Evolutionary conservation across 1,139 yeast genomes (phyloP).

Genomic region (Candida tunisiensis): DNA sequence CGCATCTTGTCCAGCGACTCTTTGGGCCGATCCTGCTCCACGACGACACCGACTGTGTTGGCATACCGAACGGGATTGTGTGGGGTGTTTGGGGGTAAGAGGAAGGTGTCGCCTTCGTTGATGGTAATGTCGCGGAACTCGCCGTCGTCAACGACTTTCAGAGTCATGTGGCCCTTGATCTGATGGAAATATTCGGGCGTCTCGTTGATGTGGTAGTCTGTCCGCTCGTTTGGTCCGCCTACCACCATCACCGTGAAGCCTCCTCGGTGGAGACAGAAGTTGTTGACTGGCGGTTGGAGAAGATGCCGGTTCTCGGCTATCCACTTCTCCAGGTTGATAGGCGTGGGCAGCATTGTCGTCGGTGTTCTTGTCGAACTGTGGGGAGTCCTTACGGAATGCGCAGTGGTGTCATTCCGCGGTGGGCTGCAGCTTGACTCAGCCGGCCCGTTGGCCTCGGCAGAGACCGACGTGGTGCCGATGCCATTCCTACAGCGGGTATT

Average conservation of each 20-base stretch:
- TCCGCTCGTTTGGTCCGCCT: slow-evolving; percentile 89
- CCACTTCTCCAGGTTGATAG: slow-evolving; percentile 72
- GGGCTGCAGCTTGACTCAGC: no score
- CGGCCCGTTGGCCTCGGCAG: no score
- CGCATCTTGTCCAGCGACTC: slow-evolving; percentile 53
- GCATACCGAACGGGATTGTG: slow-evolving; percentile 83
- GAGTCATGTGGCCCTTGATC: slow-evolving; percentile 71
- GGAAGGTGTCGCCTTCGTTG: slow-evolving; percentile 73
- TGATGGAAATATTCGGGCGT: slow-evolving; percentile 92
- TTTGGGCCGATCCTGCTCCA: slow-evolving; percentile 83
- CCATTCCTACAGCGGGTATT: no score
- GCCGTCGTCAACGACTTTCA: slow-evolving; percentile 75
- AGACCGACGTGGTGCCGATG: no score
- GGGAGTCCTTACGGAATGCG: no score
- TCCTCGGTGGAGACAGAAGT: slow-evolving; percentile 76
- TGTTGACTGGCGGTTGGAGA: slow-evolving; percentile 84
- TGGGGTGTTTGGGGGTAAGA: slow-evolving; percentile 57
- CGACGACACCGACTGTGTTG: slow-evolving; percentile 77
- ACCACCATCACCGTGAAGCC: slow-evolving; percentile 91
- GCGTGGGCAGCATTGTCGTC: slow-evolving; percentile 37
- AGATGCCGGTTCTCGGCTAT: slow-evolving; percentile 56
- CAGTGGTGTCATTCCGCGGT: no score
- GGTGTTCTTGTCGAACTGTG: no score
- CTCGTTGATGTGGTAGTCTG: slow-evolving; percentile 85
- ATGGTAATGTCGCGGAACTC: slow-evolving; percentile 60